Evolutionary conservation across 2,329 filamentous ascomycete species (phyloP).

Genomic region (Chaetomium sp.): DNA sequence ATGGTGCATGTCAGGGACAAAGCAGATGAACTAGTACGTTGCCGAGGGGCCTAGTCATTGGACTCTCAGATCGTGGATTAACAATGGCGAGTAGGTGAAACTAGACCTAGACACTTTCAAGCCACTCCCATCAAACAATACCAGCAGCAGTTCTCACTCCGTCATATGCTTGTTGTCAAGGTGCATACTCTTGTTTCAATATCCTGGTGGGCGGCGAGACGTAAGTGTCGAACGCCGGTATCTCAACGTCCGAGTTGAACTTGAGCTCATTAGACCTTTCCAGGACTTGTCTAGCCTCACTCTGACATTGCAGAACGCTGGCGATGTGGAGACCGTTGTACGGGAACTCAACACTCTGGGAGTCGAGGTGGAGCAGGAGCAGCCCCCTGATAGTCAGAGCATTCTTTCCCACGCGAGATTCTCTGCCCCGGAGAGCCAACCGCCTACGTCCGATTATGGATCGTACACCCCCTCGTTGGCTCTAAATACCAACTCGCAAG

Average conservation of each 20-base stretch:
- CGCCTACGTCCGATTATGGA: too few species aligned
- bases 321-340: constrained; percentile 14
- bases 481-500: neutral
- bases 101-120: constrained; percentile 17
- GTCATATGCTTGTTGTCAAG: constrained; percentile 8
- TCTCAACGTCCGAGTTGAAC: neutral
- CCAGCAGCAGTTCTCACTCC: neutral
- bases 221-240: neutral
- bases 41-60: neutral
- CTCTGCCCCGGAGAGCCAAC: too few species aligned
- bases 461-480: neutral
- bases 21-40: constrained; percentile 21
- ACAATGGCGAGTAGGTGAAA: constrained; percentile 10
- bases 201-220: constrained; percentile 7
- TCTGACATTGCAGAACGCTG: constrained; percentile 10
- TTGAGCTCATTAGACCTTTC: neutral
- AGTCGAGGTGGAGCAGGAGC: constrained; percentile 7
- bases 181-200: constrained; percentile 15
- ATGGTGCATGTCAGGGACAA: constrained; percentile 25
- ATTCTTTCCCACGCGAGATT: neutral
- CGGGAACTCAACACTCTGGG: constrained; percentile 11
- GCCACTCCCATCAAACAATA: neutral
- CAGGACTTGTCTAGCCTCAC: constrained; percentile 8
- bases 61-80: neutral
- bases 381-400: neutral